These are phyloP conservation scores for Eurotiales sp. DNA, from an alignment of 2,329 filamentous ascomycete species.

Conservation along the genomic window DNA sequence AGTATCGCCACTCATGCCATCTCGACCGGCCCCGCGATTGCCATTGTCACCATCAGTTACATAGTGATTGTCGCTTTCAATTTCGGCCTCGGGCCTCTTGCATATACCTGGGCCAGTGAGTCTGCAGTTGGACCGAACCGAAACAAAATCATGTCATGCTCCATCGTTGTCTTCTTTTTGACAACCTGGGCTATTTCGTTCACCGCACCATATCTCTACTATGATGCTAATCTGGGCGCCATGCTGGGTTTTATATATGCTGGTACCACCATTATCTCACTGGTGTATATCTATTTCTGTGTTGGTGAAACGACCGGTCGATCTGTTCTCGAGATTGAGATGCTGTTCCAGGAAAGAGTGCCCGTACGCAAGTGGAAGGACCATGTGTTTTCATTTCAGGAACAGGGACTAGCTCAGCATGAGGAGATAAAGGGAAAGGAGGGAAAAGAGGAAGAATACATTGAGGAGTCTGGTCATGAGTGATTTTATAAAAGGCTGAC, in stretches of 20 bases:
- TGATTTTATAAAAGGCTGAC: no score
- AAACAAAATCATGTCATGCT: conserved; percentile 45
- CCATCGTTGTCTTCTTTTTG: conserved; percentile 42
- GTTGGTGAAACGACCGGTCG: conserved; percentile 39
- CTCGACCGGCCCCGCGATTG: conserved; percentile 24
- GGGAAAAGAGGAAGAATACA: not conserved
- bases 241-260: conserved; percentile 35
- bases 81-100: conserved; percentile 43
- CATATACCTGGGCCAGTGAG: conserved; percentile 44
- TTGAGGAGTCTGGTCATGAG: no score
- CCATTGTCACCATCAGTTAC: conserved; percentile 42
- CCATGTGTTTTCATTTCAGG: not conserved
- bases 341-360: conserved; percentile 37
- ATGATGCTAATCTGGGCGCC: conserved; percentile 28
- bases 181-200: conserved; percentile 32
- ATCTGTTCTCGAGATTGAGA: conserved; percentile 33
- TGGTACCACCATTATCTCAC: conserved; percentile 24
- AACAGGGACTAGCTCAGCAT: not conserved
- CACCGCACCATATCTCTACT: conserved; percentile 34
- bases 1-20: conserved; percentile 37
- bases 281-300: conserved; percentile 37
- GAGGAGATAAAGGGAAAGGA: not conserved
- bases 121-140: conserved; percentile 49
- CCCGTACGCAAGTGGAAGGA: conserved; percentile 30
- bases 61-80: conserved; percentile 45